Percentiles rank a stretch among this genome's conserved stretches.
Conservation (phyloP, 306 rosid genomes). For the Gynostemma pentaphyllum region DNA sequence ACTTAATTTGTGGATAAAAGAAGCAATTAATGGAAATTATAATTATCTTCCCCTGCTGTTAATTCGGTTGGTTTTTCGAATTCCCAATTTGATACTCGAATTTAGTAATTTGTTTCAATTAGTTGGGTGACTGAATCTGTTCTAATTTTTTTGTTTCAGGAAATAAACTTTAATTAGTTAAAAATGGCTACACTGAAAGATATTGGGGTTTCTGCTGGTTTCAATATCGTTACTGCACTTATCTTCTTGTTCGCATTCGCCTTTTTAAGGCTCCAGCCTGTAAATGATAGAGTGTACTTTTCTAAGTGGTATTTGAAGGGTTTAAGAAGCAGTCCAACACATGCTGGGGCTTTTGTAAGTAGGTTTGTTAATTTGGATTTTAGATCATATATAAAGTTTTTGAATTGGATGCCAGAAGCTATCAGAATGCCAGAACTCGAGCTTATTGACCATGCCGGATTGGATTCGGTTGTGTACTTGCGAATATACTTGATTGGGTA, state of each 20-base stretch:
- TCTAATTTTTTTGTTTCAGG: slow-evolving; percentile 27
- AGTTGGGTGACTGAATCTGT: not conserved
- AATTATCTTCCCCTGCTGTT: not conserved
- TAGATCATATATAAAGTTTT: slow-evolving; percentile 53
- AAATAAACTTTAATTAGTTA: not conserved
- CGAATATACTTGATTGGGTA: slow-evolving; percentile 93
- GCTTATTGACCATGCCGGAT: slow-evolving; percentile 93
- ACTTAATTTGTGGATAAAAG: not conserved
- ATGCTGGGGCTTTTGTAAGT: slow-evolving; percentile 55
- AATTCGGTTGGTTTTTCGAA: not conserved
- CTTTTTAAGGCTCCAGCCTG: slow-evolving; percentile 86
- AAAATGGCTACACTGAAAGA: slow-evolving; percentile 69
- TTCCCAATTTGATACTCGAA: not conserved
- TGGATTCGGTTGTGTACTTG: slow-evolving; percentile 92
- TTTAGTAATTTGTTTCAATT: not conserved
- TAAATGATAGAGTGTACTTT: slow-evolving; percentile 89
- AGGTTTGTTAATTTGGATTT: slow-evolving; percentile 82
- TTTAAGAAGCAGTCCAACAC: slow-evolving; percentile 63
- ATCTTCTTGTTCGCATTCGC: slow-evolving; percentile 73
- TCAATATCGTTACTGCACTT: slow-evolving; percentile 66
- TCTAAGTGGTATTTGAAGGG: slow-evolving; percentile 92
- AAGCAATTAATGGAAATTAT: no score
- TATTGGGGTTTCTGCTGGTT: slow-evolving; percentile 61
- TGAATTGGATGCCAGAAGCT: slow-evolving; percentile 97
- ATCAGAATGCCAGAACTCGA: slow-evolving; percentile 87